phyloP scores from a whole-genome alignment of 164 flowering plant species.

The Dillenia suffruticosa region DNA sequence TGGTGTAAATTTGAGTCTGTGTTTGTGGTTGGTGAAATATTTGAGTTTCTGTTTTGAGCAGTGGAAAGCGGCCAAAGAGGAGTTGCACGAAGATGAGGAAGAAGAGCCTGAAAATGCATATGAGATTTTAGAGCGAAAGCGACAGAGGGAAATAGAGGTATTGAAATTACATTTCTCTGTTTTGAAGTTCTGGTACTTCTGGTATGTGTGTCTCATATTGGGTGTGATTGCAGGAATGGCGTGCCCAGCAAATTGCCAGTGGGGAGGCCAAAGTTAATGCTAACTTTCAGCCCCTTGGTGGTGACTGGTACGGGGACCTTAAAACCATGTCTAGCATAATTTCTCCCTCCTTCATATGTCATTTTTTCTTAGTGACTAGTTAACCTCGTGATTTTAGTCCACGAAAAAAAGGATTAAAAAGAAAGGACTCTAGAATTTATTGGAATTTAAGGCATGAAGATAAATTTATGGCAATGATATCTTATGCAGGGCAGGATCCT shows the following conservation, averaged over 20 bases:
- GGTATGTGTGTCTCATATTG: conserved; percentile 3
- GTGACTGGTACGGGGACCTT: conserved; percentile 70
- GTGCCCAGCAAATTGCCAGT: conserved; percentile 78
- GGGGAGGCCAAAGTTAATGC: conserved; percentile 96
- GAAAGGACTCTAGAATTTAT: no score
- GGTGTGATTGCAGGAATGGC: conserved; percentile 69
- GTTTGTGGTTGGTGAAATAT: background rate
- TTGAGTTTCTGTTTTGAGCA: conserved; percentile 16
- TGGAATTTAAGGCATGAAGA: no score
- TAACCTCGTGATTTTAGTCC: no score
- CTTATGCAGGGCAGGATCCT: no score
- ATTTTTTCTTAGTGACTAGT: no score
- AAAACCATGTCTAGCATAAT: no score
- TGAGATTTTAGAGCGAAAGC: conserved; percentile 77
- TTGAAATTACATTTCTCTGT: conserved; percentile 2
- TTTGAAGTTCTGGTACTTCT: background rate
- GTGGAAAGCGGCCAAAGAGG: conserved; percentile 99
- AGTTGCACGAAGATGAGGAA: conserved; percentile 77
- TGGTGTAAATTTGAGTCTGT: background rate
- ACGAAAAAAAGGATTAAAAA: no score
- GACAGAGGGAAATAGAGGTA: conserved; percentile 87
- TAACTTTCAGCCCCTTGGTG: conserved; percentile 94
- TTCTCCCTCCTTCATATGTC: no score
- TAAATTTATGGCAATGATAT: no score
- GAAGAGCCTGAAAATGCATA: conserved; percentile 72